Conservation (phyloP, 371 early-diverging fungal genomes). For the Apophysomyces sp. region DNA sequence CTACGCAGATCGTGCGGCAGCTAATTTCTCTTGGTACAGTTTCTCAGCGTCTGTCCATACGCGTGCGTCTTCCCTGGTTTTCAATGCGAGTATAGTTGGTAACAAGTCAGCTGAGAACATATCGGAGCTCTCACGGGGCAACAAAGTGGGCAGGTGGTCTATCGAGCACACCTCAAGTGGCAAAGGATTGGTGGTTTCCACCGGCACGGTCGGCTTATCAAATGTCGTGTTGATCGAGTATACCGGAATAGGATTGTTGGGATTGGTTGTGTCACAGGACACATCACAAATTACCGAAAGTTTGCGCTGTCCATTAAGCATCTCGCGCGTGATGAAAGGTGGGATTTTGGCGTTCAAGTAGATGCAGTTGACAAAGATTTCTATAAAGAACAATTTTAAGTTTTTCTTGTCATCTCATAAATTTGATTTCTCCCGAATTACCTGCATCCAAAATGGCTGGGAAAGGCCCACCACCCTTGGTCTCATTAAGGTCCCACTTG, state of each 20-base stretch:
- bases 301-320: constrained; percentile 69
- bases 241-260: constrained; percentile 95
- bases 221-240: constrained; percentile 91
- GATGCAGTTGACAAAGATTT: constrained; percentile 98
- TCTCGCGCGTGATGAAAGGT: constrained; percentile 87
- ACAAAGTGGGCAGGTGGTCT: constrained; percentile 93
- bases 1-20: constrained; percentile 22
- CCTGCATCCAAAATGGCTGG: constrained; percentile 76
- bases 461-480: constrained; percentile 93
- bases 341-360: constrained; percentile 91
- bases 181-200: constrained; percentile 56
- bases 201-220: constrained; percentile 82
- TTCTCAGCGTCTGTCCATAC: constrained; percentile 90
- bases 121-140: constrained; percentile 92
- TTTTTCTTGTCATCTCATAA: background rate
- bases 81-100: constrained; percentile 77
- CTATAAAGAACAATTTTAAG: constrained; percentile 18
- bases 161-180: constrained; percentile 92
- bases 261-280: constrained; percentile 95
- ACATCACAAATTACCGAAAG: constrained; percentile 92
- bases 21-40: constrained; percentile 79
- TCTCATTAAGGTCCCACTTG: constrained; percentile 96
- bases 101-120: constrained; percentile 84
- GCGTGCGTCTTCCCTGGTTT: constrained; percentile 55
- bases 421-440: constrained; percentile 6